Evolutionary conservation across 352 stramenopile genomes (phyloP).

Genomic region (Phytophthora ohioensis): DNA sequence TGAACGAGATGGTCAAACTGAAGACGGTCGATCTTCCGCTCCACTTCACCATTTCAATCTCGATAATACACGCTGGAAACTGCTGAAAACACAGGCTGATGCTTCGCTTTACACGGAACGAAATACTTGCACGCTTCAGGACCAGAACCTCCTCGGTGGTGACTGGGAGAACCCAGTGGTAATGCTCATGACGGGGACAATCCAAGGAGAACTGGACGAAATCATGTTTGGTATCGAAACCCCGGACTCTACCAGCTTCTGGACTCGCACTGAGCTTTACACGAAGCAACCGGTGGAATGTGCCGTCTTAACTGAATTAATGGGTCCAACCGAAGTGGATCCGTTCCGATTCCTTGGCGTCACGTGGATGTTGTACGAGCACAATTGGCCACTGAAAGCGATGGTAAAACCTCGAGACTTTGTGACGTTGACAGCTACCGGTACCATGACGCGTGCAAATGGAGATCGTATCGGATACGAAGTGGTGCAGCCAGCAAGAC

Average conservation of each 20-base stretch:
- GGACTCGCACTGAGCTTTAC: constrained; percentile 25
- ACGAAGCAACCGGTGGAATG: constrained; percentile 24
- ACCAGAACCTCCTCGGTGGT: constrained; percentile 31
- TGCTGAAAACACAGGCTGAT: constrained; percentile 29
- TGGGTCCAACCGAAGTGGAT: constrained; percentile 30
- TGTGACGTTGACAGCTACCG: constrained; percentile 37
- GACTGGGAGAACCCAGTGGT: constrained; percentile 35
- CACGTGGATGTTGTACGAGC: constrained; percentile 36
- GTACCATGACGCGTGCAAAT: constrained; percentile 35
- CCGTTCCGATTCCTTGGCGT: constrained; percentile 47
- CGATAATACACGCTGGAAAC: constrained; percentile 37
- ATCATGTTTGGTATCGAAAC: constrained; percentile 34
- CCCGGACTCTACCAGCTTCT: constrained; percentile 8
- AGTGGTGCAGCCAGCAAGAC: constrained; percentile 51
- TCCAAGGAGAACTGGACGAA: constrained; percentile 29
- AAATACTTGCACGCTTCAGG: constrained; percentile 5
- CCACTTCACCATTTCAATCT: constrained; percentile 28
- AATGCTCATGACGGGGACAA: constrained; percentile 24
- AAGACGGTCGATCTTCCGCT: constrained; percentile 9
- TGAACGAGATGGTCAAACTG: constrained; percentile 24
- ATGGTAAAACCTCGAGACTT: constrained; percentile 45
- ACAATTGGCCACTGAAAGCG: constrained; percentile 27
- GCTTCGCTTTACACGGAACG: constrained; percentile 36
- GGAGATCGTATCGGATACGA: constrained; percentile 54
- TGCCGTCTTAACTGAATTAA: constrained; percentile 33